A percentile compares a stretch with the other conserved stretches of the same genome.
Evolutionary conservation across 208 protist genomes (phyloP).

Genomic region (Leishmania martiniquensis): DNA sequence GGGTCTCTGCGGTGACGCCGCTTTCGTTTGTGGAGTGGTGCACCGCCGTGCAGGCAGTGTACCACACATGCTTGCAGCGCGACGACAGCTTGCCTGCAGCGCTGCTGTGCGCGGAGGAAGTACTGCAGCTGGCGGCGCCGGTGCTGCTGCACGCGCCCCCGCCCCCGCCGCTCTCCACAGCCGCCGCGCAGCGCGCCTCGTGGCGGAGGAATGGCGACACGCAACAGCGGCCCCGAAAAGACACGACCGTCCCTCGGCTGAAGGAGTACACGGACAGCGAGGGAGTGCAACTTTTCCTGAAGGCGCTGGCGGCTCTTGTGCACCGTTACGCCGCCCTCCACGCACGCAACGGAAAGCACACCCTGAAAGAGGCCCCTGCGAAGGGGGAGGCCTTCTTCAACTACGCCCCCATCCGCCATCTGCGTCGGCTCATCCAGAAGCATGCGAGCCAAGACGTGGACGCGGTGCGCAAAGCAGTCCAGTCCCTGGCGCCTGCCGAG

Average conservation of each 20-base stretch:
- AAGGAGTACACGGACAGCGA: conserved; percentile 49
- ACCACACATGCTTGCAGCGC: conserved; percentile 35
- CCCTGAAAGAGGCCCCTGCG: conserved; percentile 19
- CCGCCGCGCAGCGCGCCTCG: conserved; percentile 4
- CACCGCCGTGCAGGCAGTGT: conserved; percentile 33
- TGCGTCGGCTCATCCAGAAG: conserved; percentile 40
- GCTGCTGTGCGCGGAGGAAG: conserved; percentile 62
- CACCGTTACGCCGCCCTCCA: conserved; percentile 51
- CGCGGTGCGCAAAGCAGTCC: conserved; percentile 20
- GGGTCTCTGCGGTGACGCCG: conserved; percentile 43
- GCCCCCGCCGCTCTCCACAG: neutral
- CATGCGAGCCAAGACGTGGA: conserved; percentile 18
- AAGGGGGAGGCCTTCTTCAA: conserved; percentile 47
- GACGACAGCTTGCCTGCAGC: conserved; percentile 34
- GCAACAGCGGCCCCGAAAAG: conserved; percentile 34
- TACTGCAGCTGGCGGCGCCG: conserved; percentile 58
- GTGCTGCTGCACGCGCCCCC: conserved; percentile 42
- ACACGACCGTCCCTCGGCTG: conserved; percentile 35
- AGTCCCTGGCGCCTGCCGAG: conserved; percentile 39
- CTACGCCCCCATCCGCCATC: conserved; percentile 44
- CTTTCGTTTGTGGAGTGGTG: conserved; percentile 66
- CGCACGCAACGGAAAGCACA: conserved; percentile 52
- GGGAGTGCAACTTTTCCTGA: conserved; percentile 46
- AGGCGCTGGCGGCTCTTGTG: conserved; percentile 52
- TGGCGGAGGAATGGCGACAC: conserved; percentile 19